Conservation (phyloP, 768 basidiomycete genomes). For the Sarcodon sp. region DNA sequence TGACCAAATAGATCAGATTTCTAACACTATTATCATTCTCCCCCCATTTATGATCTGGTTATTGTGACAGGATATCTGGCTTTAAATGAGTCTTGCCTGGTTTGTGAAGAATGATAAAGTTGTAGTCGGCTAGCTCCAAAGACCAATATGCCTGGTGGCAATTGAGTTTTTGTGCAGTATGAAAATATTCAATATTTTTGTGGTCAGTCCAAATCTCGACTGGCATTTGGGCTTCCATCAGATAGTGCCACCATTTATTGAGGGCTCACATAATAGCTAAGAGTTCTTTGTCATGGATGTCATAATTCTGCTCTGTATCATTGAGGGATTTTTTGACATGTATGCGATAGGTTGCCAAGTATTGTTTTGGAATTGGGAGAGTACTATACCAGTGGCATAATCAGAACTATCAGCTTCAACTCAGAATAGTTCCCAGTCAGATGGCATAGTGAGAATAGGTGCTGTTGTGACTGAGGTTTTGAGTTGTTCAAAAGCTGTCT, state of each 20-base stretch:
- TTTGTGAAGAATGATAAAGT: constrained; percentile 6
- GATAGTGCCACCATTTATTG: constrained; percentile 17
- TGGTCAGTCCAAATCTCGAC: constrained; percentile 12
- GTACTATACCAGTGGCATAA: constrained; percentile 8
- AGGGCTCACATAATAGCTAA: constrained; percentile 25
- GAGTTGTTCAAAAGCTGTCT: constrained; percentile 9
- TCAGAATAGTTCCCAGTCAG: constrained; percentile 3
- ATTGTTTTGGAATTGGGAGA: constrained; percentile 9
- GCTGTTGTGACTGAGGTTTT: constrained; percentile 9
- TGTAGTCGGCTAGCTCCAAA: constrained; percentile 7
- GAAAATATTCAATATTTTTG: constrained; percentile 15
- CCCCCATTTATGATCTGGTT: too few species aligned
- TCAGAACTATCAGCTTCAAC: constrained; percentile 9
- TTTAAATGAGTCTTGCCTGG: constrained; percentile 2
- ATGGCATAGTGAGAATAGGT: constrained; percentile 7
- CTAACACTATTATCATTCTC: too few species aligned
- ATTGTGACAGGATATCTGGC: not conserved
- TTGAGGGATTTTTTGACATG: constrained; percentile 10
- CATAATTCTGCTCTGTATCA: constrained; percentile 19
- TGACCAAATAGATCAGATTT: too few species aligned
- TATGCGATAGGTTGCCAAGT: constrained; percentile 14
- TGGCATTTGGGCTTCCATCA: constrained; percentile 4
- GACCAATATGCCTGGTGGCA: constrained; percentile 19
- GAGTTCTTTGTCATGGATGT: constrained; percentile 28
- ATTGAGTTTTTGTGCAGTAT: constrained; percentile 12